Evolutionary conservation across 1,139 yeast species (phyloP).

Genomic region (Suzukiozyma palmioleophila): DNA sequence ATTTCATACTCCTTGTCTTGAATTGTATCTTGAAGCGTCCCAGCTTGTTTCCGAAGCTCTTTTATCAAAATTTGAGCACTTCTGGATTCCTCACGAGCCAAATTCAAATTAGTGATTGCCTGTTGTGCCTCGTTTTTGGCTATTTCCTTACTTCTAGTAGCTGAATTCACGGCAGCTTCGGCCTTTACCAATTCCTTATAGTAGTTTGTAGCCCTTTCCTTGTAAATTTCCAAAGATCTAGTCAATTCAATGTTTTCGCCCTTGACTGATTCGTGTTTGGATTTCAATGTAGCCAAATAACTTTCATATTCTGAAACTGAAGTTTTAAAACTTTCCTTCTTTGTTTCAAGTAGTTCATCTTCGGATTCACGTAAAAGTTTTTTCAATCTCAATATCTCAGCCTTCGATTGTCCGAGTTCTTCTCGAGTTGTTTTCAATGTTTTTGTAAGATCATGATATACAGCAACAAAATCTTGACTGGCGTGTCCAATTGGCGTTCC

Average conservation of each 20-base stretch:
- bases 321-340: conserved; percentile 29
- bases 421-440: conserved; percentile 48
- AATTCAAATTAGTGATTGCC: conserved; percentile 46
- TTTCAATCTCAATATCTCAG: conserved; percentile 50
- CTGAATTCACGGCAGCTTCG: conserved; percentile 64
- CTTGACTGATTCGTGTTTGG: conserved; percentile 50
- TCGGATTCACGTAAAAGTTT: conserved; percentile 45
- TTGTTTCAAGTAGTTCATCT: conserved; percentile 41
- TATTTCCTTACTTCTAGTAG: conserved; percentile 57
- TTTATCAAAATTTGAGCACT: conserved; percentile 55
- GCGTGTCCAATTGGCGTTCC: conserved; percentile 16
- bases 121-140: conserved; percentile 56
- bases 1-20: conserved; percentile 58
- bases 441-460: conserved; percentile 53
- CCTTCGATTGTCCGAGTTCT: conserved; percentile 46
- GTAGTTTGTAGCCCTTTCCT: conserved; percentile 71
- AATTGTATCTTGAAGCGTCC: conserved; percentile 53
- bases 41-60: conserved; percentile 50
- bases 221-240: conserved; percentile 58
- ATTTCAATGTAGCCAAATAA: conserved; percentile 38
- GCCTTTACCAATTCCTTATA: conserved; percentile 72
- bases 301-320: conserved; percentile 40
- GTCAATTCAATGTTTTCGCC: conserved; percentile 50
- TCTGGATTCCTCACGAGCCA: conserved; percentile 56
- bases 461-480: conserved; percentile 45